Evolutionary conservation across 2,329 filamentous ascomycete genomes (phyloP), one percentile per base, ranked within the genome.

Genomic region (Colletotrichum sp.): DNA sequence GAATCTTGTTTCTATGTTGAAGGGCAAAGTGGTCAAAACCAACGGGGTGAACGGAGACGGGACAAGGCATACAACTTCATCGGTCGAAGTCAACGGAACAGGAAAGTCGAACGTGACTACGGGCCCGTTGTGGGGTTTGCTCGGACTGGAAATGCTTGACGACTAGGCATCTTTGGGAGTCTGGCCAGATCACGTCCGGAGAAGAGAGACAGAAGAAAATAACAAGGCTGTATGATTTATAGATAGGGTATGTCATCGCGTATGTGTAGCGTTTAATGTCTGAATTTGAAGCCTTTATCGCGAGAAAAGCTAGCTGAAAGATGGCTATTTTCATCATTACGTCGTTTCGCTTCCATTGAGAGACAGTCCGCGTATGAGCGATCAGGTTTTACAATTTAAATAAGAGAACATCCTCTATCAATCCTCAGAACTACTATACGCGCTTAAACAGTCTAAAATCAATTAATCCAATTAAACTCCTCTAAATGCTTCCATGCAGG

Each of bases 331-430:
- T 6, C 18, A n/a, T n/a, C 38, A 10, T 43, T 10, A 0, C 18
- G 0, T 43, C 0, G 18, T n/a, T 48, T 6, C 18, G 9, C 9
- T 3, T 48, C 38, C n/a, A n/a, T 1, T 18, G 8, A 9, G 36
- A 6, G 16, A 43, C 18, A 48, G 9, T n/a, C 18, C 6, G 6
- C 18, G 18, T 48, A 12, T 12, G 38, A 6, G 8, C 6, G 3
- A 0, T n/a, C 9, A 12, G 1, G 18, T 52, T 13, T 13, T n/a
- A 5, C n/a, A 13, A 12, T 7, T 21, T 1, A 3, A 3, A 13
- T 12, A 52, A 21, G 38, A 21, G 0, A 6, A 21, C n/a, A 13
- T 21, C 18, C n/a, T 21, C n/a, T 1, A 1, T 21, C 10, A 1
- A 52, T 13, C n/a, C 4, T 6, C 10, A 52, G 43, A 7, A 7